These are phyloP conservation scores for Vitis hybrid DNA, from an alignment of 177 flowering plant genomes.

Conservation along the genomic window DNA sequence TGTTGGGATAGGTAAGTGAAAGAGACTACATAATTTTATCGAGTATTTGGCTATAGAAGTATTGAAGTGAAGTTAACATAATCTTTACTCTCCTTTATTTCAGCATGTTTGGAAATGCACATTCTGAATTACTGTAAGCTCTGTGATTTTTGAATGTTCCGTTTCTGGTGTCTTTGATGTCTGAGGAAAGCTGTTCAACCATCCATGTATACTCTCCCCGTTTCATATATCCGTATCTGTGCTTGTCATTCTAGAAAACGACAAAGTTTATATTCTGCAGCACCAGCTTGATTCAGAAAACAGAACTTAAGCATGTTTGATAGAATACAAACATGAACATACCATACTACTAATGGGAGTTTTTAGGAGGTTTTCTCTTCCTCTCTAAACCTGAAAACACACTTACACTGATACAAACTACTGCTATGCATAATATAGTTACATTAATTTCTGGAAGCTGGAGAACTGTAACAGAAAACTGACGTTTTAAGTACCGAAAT, in stretches of 20 bases:
- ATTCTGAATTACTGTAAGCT: no score
- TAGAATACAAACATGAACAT: conserved; percentile 18
- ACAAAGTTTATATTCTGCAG: neutral
- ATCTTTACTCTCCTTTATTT: no score
- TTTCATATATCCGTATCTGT: neutral
- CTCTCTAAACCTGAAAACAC: conserved; percentile 8
- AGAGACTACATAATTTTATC: no score
- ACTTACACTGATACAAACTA: conserved; percentile 8
- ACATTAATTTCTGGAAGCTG: conserved; percentile 8
- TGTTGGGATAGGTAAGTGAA: no score
- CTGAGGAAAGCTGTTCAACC: no score
- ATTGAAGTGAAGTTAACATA: no score
- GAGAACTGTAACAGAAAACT: conserved; percentile 18
- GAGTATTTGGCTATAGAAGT: no score
- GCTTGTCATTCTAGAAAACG: neutral
- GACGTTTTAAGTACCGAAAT: conserved; percentile 12
- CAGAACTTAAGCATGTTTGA: conserved; percentile 7
- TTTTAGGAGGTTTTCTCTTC: conserved; percentile 5
- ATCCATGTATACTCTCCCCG: neutral
- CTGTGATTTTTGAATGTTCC: no score
- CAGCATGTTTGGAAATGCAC: no score
- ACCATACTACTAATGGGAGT: conserved; percentile 4
- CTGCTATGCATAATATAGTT: conserved; percentile 13
- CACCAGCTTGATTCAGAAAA: neutral
- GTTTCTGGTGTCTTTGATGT: no score